Evolutionary conservation across 2,329 filamentous ascomycete species (phyloP).

Genomic region (Sarocladium oryzae): DNA sequence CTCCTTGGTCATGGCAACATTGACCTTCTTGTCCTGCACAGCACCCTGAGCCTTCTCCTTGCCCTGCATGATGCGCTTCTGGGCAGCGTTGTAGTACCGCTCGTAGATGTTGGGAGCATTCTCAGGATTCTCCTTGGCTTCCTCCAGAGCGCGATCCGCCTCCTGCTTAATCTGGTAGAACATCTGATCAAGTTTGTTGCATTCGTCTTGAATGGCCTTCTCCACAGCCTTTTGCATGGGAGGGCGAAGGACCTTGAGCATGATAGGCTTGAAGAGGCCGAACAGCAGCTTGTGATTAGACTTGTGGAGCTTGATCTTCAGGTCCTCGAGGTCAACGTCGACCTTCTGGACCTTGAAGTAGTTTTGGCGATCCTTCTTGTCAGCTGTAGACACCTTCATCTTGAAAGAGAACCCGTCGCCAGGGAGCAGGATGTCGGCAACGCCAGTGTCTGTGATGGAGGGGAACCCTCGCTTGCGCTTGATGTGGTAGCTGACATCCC

Average conservation of each 20-base stretch:
- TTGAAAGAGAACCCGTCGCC: slow-evolving; percentile 89
- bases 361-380: slow-evolving; percentile 67
- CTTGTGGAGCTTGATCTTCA: slow-evolving; percentile 86
- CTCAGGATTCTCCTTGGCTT: slow-evolving; percentile 54
- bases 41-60: slow-evolving; percentile 67
- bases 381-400: slow-evolving; percentile 76
- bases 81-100: slow-evolving; percentile 70
- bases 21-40: slow-evolving; percentile 61
- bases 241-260: slow-evolving; percentile 78
- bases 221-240: slow-evolving; percentile 82
- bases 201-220: slow-evolving; percentile 80
- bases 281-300: slow-evolving; percentile 94
- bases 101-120: slow-evolving; percentile 77
- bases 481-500: slow-evolving; percentile 88
- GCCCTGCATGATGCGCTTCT: slow-evolving; percentile 66
- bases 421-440: slow-evolving; percentile 81
- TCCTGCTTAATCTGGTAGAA: slow-evolving; percentile 76
- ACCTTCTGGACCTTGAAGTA: slow-evolving; percentile 96
- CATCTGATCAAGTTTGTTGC: slow-evolving; percentile 66
- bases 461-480: slow-evolving; percentile 95
- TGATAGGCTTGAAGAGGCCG: slow-evolving; percentile 74
- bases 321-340: slow-evolving; percentile 70
- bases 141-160: slow-evolving; percentile 63
- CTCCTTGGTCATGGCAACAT: slow-evolving; percentile 54
- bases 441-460: slow-evolving; percentile 75